Percentiles rank a stretch among this genome's conserved stretches.
These are phyloP conservation scores for Ceratocystis variospora DNA, from an alignment of 2,329 filamentous ascomycete genomes.

Conservation along the genomic window DNA sequence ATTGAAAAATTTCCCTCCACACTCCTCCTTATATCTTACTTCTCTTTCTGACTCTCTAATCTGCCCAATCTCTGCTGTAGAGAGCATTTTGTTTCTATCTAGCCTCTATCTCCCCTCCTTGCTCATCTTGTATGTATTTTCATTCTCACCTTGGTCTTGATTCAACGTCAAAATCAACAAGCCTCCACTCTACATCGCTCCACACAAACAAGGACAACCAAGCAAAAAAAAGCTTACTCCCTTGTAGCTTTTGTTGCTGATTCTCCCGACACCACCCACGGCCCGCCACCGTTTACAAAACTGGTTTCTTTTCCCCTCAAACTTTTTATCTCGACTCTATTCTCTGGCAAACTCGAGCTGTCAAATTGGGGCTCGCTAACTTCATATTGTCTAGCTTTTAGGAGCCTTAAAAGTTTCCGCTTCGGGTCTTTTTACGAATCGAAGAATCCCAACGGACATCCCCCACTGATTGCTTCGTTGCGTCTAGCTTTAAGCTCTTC, in stretches of 20 bases:
- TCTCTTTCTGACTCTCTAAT: constrained; percentile 20
- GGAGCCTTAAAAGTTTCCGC: neutral
- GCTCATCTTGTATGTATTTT: constrained; percentile 10
- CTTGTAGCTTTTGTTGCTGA: neutral
- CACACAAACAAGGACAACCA: constrained; percentile 8
- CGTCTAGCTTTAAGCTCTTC: constrained; percentile 11
- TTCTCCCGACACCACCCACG: neutral
- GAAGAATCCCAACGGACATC: constrained; percentile 17
- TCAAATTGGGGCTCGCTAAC: neutral
- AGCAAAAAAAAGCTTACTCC: constrained; percentile 7
- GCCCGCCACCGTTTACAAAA: constrained; percentile 6
- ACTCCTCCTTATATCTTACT: no score
- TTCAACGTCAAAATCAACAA: constrained; percentile 5
- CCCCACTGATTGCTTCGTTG: constrained; percentile 18
- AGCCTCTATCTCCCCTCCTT: neutral
- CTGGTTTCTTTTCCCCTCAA: neutral
- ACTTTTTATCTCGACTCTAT: neutral
- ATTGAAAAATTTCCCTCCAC: neutral
- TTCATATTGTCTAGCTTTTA: constrained; percentile 7
- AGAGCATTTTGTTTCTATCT: constrained; percentile 4
- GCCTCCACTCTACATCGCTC: neutral
- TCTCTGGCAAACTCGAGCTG: neutral
- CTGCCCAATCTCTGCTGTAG: constrained; percentile 5
- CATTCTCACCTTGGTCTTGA: neutral
- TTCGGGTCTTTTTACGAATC: neutral